phyloP scores from a whole-genome alignment of 2,329 filamentous ascomycete species.

The Coniella vitis region DNA sequence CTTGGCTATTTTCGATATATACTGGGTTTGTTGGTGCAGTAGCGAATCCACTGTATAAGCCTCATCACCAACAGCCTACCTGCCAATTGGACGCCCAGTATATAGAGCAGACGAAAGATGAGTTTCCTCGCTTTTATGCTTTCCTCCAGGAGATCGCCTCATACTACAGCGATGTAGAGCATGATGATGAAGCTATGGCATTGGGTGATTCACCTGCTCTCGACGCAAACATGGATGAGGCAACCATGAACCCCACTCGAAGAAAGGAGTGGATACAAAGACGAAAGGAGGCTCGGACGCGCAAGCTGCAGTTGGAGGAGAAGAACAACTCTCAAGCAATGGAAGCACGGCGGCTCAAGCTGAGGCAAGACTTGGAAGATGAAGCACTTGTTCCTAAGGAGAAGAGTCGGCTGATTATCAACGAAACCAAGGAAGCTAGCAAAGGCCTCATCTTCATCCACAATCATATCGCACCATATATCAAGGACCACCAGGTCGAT shows the following conservation, averaged over 20 bases:
- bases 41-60: no score
- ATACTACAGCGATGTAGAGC: background rate
- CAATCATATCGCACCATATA: conserved; percentile 51
- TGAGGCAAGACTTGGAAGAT: conserved; percentile 38
- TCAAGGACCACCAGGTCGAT: conserved; percentile 74
- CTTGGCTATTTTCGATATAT: conserved; percentile 8
- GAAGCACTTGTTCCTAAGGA: conserved; percentile 37
- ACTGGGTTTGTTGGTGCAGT: background rate
- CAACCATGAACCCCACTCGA: conserved; percentile 32
- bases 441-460: conserved; percentile 60
- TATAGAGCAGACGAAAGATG: background rate
- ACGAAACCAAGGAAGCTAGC: conserved; percentile 55
- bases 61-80: no score
- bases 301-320: conserved; percentile 50
- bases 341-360: conserved; percentile 41
- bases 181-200: conserved; percentile 20
- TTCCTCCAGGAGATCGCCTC: background rate
- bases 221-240: conserved; percentile 34
- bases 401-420: conserved; percentile 53
- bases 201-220: conserved; percentile 25
- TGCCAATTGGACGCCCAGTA: background rate
- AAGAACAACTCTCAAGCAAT: conserved; percentile 40
- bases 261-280: conserved; percentile 32
- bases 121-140: background rate
- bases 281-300: conserved; percentile 41